Percentiles rank a stretch among this genome's conserved stretches.
Conservation (phyloP, 2,329 filamentous ascomycete species). For the Rhynchosporium graminicola region DNA sequence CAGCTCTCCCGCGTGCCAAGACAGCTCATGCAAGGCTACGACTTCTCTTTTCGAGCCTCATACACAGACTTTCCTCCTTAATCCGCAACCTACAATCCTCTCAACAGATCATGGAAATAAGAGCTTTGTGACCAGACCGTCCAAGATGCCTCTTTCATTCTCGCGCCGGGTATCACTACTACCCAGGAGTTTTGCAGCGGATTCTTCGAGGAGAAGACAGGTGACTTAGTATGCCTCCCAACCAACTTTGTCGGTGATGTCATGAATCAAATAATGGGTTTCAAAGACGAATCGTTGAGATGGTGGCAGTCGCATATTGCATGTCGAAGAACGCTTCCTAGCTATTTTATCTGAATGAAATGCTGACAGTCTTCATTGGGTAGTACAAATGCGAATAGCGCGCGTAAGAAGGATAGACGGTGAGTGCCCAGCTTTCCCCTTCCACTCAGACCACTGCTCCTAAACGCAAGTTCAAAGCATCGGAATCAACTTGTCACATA, state of each 20-base stretch:
- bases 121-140: background rate
- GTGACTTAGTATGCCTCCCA: slow-evolving; percentile 24
- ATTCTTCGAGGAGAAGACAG: slow-evolving; percentile 22
- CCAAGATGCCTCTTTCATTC: slow-evolving; percentile 32
- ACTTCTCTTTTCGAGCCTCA: slow-evolving; percentile 7
- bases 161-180: slow-evolving; percentile 30
- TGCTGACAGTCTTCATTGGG: slow-evolving; percentile 20
- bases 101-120: slow-evolving; percentile 4
- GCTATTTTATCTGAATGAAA: background rate
- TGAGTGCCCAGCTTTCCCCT: slow-evolving; percentile 17
- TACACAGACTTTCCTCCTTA: background rate
- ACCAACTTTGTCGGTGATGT: background rate
- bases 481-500: background rate
- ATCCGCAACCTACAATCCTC: background rate
- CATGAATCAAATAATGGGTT: background rate
- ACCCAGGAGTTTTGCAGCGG: slow-evolving; percentile 26
- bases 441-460: background rate
- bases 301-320: background rate
- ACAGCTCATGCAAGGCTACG: slow-evolving; percentile 21
- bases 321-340: too few species aligned
- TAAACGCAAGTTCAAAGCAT: background rate
- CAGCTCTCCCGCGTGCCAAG: slow-evolving; percentile 2
- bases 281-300: background rate
- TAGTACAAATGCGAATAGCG: slow-evolving; percentile 35
- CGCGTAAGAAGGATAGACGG: slow-evolving; percentile 39